Evolutionary conservation across 1,139 yeast species (phyloP).

Genomic region (Debaryomyces singareniensis): DNA sequence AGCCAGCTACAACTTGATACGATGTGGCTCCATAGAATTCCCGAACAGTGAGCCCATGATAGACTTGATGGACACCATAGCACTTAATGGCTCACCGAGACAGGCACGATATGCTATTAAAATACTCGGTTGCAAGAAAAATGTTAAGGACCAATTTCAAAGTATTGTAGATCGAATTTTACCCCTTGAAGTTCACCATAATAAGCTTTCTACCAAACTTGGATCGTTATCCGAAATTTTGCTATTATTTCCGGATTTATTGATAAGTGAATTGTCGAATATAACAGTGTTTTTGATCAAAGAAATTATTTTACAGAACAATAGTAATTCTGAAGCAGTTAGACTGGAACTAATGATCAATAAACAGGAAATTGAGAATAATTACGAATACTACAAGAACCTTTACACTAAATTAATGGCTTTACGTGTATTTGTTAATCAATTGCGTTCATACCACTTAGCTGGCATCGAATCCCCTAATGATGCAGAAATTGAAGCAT

Average conservation of each 20-base stretch:
- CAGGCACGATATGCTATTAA: constrained; percentile 67
- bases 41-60: constrained; percentile 32
- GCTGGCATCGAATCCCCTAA: constrained; percentile 5
- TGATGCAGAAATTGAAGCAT: constrained; percentile 16
- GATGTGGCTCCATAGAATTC: constrained; percentile 36
- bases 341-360: constrained; percentile 43
- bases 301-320: constrained; percentile 51
- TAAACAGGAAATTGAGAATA: constrained; percentile 33
- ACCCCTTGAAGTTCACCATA: constrained; percentile 41
- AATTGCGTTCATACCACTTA: constrained; percentile 43
- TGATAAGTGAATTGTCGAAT: constrained; percentile 52
- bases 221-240: constrained; percentile 60
- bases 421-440: constrained; percentile 56
- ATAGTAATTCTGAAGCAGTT: constrained; percentile 16
- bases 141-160: constrained; percentile 31
- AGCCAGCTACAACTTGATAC: constrained; percentile 56
- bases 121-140: constrained; percentile 44
- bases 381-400: constrained; percentile 12
- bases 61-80: constrained; percentile 36
- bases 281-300: constrained; percentile 57
- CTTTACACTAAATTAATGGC: constrained; percentile 48
- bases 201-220: constrained; percentile 48
- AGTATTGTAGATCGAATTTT: constrained; percentile 37
- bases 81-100: constrained; percentile 47
- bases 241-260: constrained; percentile 40